These are phyloP conservation scores for Coemansia sp. DNA, from an alignment of 192 early-diverging fungal genomes.

Conservation along the genomic window DNA sequence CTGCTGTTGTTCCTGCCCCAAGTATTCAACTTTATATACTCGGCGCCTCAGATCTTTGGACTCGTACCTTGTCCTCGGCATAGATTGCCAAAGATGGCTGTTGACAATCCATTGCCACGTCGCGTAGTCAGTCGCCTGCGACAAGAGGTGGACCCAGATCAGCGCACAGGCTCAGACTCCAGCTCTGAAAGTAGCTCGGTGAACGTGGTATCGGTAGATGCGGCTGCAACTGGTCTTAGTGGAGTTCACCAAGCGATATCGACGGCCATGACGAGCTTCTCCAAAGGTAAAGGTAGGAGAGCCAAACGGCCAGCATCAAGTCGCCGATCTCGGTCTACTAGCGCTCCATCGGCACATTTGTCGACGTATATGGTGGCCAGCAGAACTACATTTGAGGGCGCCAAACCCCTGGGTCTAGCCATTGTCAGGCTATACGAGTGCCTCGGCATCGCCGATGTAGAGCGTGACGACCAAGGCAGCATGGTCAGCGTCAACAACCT, in stretches of 20 bases:
- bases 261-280: slow-evolving; percentile 50
- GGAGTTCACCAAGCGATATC: slow-evolving; percentile 32
- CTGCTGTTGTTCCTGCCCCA: slow-evolving; percentile 95
- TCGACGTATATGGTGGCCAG: slow-evolving; percentile 46
- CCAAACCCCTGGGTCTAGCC: slow-evolving; percentile 30
- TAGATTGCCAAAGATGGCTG: slow-evolving; percentile 72
- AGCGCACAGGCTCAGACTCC: slow-evolving; percentile 17
- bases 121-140: slow-evolving; percentile 17
- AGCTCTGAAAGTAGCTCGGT: slow-evolving; percentile 3
- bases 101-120: slow-evolving; percentile 24
- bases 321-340: slow-evolving; percentile 13
- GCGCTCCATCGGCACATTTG: neutral
- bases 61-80: slow-evolving; percentile 96
- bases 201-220: neutral
- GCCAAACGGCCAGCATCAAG: neutral
- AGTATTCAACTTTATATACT: slow-evolving; percentile 97
- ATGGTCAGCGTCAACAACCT: slow-evolving; percentile 82
- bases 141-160: slow-evolving; percentile 14
- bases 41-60: slow-evolving; percentile 91
- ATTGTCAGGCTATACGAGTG: slow-evolving; percentile 39
- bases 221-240: neutral
- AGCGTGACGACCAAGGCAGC: slow-evolving; percentile 33
- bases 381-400: slow-evolving; percentile 36
- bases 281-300: slow-evolving; percentile 30
- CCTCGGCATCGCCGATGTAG: slow-evolving; percentile 31